Base-by-base conservation (phyloP, 257 asterid genomes). In the Cinchona pubescens region DNA sequence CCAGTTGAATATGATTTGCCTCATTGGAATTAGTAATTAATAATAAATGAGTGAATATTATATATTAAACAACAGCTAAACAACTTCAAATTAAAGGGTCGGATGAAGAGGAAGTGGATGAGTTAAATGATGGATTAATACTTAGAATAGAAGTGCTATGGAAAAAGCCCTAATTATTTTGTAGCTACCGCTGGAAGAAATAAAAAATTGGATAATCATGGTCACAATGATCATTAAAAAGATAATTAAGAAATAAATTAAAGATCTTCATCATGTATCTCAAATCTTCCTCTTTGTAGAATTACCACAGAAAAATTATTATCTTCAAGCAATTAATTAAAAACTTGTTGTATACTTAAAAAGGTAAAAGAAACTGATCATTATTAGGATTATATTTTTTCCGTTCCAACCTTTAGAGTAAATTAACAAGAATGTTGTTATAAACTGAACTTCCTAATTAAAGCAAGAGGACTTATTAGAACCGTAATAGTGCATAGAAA, bases 251-350 rank as follows among this genome's bases (percentile, higher is more conserved):
- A 14, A 34, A 14, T n/a, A 62, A 32, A 4, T 32, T 15, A 62
- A 62, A 62, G 68, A 62, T 16, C n/a, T 32, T 32, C 68, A 62
- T 32, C 46, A 23, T 71, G 23, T 23, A 37, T 53, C 66, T 7
- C 51, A 71, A 71, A n/a, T 35, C 75, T 56, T 66, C 71, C 53
- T 38, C 21, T 25, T 66, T 66, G 29, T 23, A 66, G 71, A 65
- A 66, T 23, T 70, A 53, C 66, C 75, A 55, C 51, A 32, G 51
- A 71, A 9, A 53, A 53, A 55, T 55, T 53, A 35, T n/a, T 38
- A 53, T 15, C 25, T 30, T 58, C 0, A 16, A 69, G 53, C 75
- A 71, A 53, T 8, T 12, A 53, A 51, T 35, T 34, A 6, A 37
- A 38, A 65, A 38, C 14, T 38, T 25, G 6, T 12, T 63, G 14